Conservation (phyloP, 306 rosid species). For the Dalbergia cultrata region DNA sequence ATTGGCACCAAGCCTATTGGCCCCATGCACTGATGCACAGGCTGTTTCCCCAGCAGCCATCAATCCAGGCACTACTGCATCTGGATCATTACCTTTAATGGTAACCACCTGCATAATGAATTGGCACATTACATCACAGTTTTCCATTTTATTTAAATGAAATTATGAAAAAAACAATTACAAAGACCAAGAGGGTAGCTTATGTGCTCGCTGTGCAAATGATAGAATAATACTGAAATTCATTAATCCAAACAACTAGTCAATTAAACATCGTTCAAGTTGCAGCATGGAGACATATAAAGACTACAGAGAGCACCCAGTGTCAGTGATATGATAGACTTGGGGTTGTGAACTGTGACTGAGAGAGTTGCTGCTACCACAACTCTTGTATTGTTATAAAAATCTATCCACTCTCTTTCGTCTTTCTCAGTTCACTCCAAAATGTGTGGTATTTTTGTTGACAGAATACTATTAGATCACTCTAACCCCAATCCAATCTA, state of each 20-base stretch:
- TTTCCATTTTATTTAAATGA: neutral
- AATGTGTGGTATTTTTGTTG: conserved; percentile 1
- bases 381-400: neutral
- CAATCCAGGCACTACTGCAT: conserved; percentile 75
- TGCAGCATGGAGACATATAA: neutral
- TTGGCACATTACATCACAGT: conserved; percentile 9
- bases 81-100: conserved; percentile 76
- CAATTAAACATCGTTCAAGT: neutral
- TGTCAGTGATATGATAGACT: conserved; percentile 3
- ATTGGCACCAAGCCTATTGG: conserved; percentile 96
- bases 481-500: conserved; percentile 27
- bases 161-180: neutral
- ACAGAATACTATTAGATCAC: conserved; percentile 29
- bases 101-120: conserved; percentile 70
- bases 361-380: neutral
- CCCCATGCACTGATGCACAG: conserved; percentile 95
- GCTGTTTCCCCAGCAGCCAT: conserved; percentile 98
- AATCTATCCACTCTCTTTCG: no score
- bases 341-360: neutral
- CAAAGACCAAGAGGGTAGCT: neutral
- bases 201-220: neutral
- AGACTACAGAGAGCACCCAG: conserved; percentile 12
- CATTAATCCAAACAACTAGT: conserved; percentile 5
- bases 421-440: conserved; percentile 8
- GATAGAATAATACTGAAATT: neutral